phyloP scores from a whole-genome alignment of 345 rosid genomes.

The Pelargonium nanum region DNA sequence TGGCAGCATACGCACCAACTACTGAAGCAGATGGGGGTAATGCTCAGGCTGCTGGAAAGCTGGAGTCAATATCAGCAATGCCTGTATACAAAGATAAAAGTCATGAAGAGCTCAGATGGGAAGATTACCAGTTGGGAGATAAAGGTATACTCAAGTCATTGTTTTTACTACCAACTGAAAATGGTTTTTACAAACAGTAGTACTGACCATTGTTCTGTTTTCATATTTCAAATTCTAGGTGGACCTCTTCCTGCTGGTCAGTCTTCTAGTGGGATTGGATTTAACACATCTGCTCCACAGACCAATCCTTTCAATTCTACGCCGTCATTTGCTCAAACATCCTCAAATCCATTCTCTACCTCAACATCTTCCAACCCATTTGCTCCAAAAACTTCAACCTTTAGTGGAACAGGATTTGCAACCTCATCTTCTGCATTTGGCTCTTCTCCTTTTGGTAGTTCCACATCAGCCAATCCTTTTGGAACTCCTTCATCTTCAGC shows the following conservation, averaged over 20 bases:
- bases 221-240: constrained; percentile 14
- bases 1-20: constrained; percentile 17
- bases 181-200: background rate
- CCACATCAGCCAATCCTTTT: constrained; percentile 44
- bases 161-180: background rate
- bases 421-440: constrained; percentile 23
- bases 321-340: constrained; percentile 30
- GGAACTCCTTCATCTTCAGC: constrained; percentile 24
- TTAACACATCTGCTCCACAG: constrained; percentile 26
- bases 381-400: constrained; percentile 33
- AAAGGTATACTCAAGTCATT: constrained; percentile 24
- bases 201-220: background rate
- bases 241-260: constrained; percentile 17
- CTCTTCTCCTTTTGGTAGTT: constrained; percentile 25
- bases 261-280: constrained; percentile 9
- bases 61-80: constrained; percentile 35
- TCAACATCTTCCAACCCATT: constrained; percentile 39
- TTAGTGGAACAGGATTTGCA: constrained; percentile 29
- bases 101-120: constrained; percentile 33
- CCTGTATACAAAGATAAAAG: constrained; percentile 29
- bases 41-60: constrained; percentile 18
- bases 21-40: constrained; percentile 15
- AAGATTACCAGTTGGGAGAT: constrained; percentile 30
- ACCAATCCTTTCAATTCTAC: constrained; percentile 41
- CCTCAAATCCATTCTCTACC: constrained; percentile 42